Evolutionary conservation across 2,329 filamentous ascomycete species (phyloP).

Genomic region (Penicillium sp.): DNA sequence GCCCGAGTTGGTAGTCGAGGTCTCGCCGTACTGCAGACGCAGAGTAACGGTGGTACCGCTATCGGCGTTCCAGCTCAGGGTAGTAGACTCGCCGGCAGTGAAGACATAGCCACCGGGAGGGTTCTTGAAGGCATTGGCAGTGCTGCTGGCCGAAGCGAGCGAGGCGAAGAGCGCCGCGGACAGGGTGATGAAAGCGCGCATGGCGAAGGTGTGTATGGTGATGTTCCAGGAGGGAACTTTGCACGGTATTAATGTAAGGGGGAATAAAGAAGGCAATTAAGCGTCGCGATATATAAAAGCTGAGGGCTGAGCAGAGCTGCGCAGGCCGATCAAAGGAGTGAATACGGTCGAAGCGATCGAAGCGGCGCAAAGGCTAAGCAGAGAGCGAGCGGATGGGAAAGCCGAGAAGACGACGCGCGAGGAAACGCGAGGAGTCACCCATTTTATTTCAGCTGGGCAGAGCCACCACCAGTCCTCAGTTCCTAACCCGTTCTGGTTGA

Average conservation of each 20-base stretch:
- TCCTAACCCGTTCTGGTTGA: too few relatives aligned
- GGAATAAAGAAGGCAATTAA: background rate
- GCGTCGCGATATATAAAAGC: background rate
- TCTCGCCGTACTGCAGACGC: slow-evolving; percentile 50
- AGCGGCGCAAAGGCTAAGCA: slow-evolving; percentile 5
- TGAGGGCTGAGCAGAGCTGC: background rate
- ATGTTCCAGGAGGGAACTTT: background rate
- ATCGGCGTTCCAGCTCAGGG: slow-evolving; percentile 53
- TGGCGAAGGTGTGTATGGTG: slow-evolving; percentile 32
- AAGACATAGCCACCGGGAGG: slow-evolving; percentile 47
- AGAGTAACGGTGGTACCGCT: slow-evolving; percentile 56
- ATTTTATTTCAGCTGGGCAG: background rate
- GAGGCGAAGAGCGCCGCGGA: slow-evolving; percentile 50
- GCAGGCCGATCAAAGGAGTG: background rate
- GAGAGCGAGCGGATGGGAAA: slow-evolving; percentile 2
- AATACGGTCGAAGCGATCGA: background rate
- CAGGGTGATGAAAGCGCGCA: slow-evolving; percentile 49
- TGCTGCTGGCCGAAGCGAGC: slow-evolving; percentile 44
- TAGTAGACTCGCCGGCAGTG: slow-evolving; percentile 49
- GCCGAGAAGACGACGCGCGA: background rate
- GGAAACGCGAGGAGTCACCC: background rate
- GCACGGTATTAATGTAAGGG: background rate
- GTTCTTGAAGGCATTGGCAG: slow-evolving; percentile 52
- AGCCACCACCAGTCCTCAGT: too few relatives aligned
- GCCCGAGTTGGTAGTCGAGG: slow-evolving; percentile 46